Conservation (phyloP, 768 basidiomycete species). For the Strobilomyces confusus region DNA sequence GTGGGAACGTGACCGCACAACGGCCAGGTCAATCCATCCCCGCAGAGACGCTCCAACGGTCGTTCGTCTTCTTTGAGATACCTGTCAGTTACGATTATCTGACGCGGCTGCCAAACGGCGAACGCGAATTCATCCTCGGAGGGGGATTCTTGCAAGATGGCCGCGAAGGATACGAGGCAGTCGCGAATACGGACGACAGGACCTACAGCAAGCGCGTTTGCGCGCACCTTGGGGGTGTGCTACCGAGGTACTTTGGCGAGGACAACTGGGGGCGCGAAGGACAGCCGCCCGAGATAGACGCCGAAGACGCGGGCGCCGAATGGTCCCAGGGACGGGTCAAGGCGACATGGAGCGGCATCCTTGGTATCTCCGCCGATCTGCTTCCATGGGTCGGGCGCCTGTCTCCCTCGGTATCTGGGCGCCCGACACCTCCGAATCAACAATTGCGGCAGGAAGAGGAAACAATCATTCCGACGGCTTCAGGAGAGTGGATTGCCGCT, state of each 20-base stretch:
- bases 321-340: slow-evolving; percentile 49
- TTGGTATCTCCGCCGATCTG: slow-evolving; percentile 59
- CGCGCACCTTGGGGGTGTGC: slow-evolving; percentile 40
- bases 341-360: slow-evolving; percentile 59
- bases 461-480: slow-evolving; percentile 19
- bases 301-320: neutral
- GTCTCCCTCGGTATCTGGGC: slow-evolving; percentile 43
- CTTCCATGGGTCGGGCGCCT: slow-evolving; percentile 73
- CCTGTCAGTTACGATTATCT: slow-evolving; percentile 57
- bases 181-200: slow-evolving; percentile 40
- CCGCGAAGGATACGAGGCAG: slow-evolving; percentile 28
- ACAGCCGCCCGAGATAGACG: slow-evolving; percentile 11
- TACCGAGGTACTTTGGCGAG: slow-evolving; percentile 52
- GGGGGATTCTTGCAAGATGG: slow-evolving; percentile 45
- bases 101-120: slow-evolving; percentile 50
- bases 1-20: slow-evolving; percentile 64
- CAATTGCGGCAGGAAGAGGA: neutral
- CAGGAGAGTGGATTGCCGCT: slow-evolving; percentile 72
- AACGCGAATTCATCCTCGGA: slow-evolving; percentile 59
- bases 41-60: slow-evolving; percentile 40
- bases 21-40: slow-evolving; percentile 39
- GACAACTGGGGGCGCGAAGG: slow-evolving; percentile 39
- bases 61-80: slow-evolving; percentile 54
- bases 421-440: slow-evolving; percentile 23
- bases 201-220: slow-evolving; percentile 26